Base-by-base conservation (phyloP, 768 basidiomycete genomes). In the Amanita molliuscula region DNA sequence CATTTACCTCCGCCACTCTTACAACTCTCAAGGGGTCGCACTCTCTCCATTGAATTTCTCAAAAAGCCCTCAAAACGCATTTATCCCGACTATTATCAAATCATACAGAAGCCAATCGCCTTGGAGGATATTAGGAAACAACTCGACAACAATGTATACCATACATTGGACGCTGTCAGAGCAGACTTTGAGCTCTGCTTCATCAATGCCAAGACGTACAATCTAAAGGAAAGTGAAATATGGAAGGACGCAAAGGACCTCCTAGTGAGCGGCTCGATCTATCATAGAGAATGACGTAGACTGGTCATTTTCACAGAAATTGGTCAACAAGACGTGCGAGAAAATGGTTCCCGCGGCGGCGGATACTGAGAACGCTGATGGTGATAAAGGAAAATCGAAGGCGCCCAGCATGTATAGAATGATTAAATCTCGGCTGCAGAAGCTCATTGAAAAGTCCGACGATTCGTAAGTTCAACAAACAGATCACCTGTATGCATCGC, bases 121-220 rank as follows among this genome's bases (percentile, higher is more conserved):
- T 71, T 96, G 45, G 86, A 90, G 38, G 89, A 94, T 55, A 91
- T 96, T 69, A 90, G 90, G 74, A 76, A 78, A 58, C 76, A 79
- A 58, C 73, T 93, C 23, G 82, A 85, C 41, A 66, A 68, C 45
- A 69, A 71, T 50, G 60, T 55, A 10, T 93, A 92, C 58, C 56
- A 70, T 11, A 76, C 81, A 10, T 69, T 91, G 41, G 77, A 82
- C 44, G 77, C 74, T 8, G 80, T 88, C 58, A 79, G 75, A 59
- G 71, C 72, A 37, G 86, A 88, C 59, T 77, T 90, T 45, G 87
- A 90, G 58, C 68, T 81, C 35, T 84, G 84, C 61, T 91, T 91
- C 61, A 74, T 71, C 58, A 90, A 91, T 60, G 87, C 86, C 21
- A 88, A 86, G 65, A 71, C 76, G 54, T 93, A 89, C 65, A 93